These are phyloP conservation scores for Suhomyces yuchorum DNA, from an alignment of 1,139 yeast genomes.

Conservation along the genomic window DNA sequence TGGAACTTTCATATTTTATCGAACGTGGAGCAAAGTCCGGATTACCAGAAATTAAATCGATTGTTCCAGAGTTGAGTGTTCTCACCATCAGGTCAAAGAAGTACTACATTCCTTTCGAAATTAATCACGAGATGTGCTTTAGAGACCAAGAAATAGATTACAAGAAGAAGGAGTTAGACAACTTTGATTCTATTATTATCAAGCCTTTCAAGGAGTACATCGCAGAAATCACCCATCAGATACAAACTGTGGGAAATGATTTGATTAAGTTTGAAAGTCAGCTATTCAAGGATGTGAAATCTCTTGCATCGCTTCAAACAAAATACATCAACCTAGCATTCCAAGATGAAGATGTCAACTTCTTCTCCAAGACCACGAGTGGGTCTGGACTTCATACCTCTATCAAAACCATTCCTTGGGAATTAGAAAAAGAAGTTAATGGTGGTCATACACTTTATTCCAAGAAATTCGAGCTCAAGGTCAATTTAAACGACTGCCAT, in stretches of 20 bases:
- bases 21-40: slow-evolving; percentile 18
- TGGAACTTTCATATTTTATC: slow-evolving; percentile 36
- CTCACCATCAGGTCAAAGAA: slow-evolving; percentile 36
- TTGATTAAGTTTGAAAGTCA: slow-evolving; percentile 38
- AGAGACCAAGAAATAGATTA: slow-evolving; percentile 26
- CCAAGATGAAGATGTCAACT: slow-evolving; percentile 22
- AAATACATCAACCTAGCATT: slow-evolving; percentile 31
- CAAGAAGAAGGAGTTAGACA: slow-evolving; percentile 27
- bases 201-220: slow-evolving; percentile 34
- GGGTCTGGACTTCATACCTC: slow-evolving; percentile 25
- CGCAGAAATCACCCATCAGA: slow-evolving; percentile 31
- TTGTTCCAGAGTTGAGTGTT: slow-evolving; percentile 36
- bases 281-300: slow-evolving; percentile 40
- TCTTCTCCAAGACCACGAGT: slow-evolving; percentile 18
- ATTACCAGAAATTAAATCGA: slow-evolving; percentile 34
- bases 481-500: slow-evolving; percentile 31
- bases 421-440: slow-evolving; percentile 13
- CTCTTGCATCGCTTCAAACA: slow-evolving; percentile 37
- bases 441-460: slow-evolving; percentile 23
- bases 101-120: slow-evolving; percentile 41
- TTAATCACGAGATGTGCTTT: slow-evolving; percentile 43
- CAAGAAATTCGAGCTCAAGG: slow-evolving; percentile 30
- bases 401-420: slow-evolving; percentile 33
- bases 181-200: slow-evolving; percentile 37
- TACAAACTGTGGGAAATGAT: slow-evolving; percentile 41